phyloP scores from a whole-genome alignment of 768 basidiomycete genomes.

The Tricholoma sp. region DNA sequence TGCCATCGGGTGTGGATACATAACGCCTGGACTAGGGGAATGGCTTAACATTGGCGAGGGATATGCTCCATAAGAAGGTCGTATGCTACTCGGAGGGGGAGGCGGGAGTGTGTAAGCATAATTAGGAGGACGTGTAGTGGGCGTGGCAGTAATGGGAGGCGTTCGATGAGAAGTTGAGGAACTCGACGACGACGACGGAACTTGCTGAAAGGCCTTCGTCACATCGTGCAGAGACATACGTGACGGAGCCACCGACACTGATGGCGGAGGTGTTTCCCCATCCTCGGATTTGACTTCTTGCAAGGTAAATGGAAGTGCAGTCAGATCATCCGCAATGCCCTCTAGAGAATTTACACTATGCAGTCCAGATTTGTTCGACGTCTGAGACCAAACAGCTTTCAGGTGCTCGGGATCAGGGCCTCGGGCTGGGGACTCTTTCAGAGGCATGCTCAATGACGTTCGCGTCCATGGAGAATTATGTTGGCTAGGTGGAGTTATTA shows the following conservation, averaged over 20 bases:
- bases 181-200: slow-evolving; percentile 56
- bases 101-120: slow-evolving; percentile 38
- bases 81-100: slow-evolving; percentile 45
- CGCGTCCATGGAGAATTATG: slow-evolving; percentile 49
- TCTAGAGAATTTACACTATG: slow-evolving; percentile 76
- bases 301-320: slow-evolving; percentile 71
- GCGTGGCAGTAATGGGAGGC: slow-evolving; percentile 45
- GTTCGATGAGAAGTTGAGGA: slow-evolving; percentile 39
- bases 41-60: slow-evolving; percentile 69
- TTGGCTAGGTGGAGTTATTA: slow-evolving; percentile 42
- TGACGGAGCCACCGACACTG: slow-evolving; percentile 50
- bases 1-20: slow-evolving; percentile 57
- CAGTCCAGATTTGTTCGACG: slow-evolving; percentile 61
- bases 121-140: slow-evolving; percentile 39
- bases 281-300: slow-evolving; percentile 87
- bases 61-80: slow-evolving; percentile 55
- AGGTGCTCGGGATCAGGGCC: slow-evolving; percentile 79
- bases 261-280: slow-evolving; percentile 72
- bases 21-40: slow-evolving; percentile 60
- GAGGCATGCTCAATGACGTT: slow-evolving; percentile 46
- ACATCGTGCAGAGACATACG: slow-evolving; percentile 81
- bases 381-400: slow-evolving; percentile 80
- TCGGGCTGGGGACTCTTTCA: slow-evolving; percentile 66
- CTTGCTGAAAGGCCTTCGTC: slow-evolving; percentile 82
- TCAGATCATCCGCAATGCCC: slow-evolving; percentile 79